Evolutionary conservation across 306 rosid species (phyloP).

Genomic region (Urtica urens): DNA sequence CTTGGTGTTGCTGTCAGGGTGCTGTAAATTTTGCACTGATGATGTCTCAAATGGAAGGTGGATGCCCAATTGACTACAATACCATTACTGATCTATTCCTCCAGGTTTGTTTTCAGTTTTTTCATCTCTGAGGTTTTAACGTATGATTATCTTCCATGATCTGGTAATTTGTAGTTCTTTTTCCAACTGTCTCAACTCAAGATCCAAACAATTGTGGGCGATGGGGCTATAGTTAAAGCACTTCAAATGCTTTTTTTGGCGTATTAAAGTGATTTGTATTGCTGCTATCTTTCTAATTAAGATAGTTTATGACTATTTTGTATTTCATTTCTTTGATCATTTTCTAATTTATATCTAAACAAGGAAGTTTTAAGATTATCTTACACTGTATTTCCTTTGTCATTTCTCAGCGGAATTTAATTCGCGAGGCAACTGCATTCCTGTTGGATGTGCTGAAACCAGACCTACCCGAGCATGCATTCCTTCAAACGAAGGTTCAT

Average conservation of each 20-base stretch:
- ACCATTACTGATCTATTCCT: conserved; percentile 95
- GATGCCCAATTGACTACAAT: conserved; percentile 93
- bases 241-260: background rate
- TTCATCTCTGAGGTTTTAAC: background rate
- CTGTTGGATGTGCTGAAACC: conserved; percentile 93
- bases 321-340: no score
- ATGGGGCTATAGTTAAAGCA: background rate
- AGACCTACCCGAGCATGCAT: conserved; percentile 84
- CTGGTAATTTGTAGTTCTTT: background rate
- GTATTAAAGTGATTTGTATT: background rate
- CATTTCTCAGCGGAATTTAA: conserved; percentile 73
- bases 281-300: conserved; percentile 1
- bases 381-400: conserved; percentile 5
- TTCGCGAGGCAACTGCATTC: conserved; percentile 98
- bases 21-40: conserved; percentile 96
- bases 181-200: background rate
- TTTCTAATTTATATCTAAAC: no score
- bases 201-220: background rate
- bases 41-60: conserved; percentile 99
- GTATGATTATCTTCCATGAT: background rate
- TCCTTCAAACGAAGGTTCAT: conserved; percentile 84
- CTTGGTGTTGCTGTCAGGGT: conserved; percentile 71
- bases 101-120: conserved; percentile 43
- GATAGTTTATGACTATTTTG: no score
- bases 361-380: background rate